These are phyloP conservation scores for Globisporangium canariense DNA, from an alignment of 352 stramenopile species.

Conservation along the genomic window DNA sequence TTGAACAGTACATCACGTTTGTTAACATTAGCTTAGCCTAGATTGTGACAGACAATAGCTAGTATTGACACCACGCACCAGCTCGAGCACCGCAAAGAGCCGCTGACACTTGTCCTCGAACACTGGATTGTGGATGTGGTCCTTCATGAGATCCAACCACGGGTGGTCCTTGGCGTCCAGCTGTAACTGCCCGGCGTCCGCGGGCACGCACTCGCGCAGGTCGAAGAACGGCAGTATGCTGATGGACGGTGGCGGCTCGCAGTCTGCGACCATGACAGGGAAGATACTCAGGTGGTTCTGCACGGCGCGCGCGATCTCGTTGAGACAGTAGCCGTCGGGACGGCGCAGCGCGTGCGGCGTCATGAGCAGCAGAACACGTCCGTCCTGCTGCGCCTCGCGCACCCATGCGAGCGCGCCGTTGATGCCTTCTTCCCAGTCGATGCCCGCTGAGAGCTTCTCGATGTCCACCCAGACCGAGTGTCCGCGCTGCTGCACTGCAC, in stretches of 20 bases:
- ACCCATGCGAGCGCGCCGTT: conserved; percentile 57
- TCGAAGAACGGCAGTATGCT: conserved; percentile 76
- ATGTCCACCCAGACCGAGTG: conserved; percentile 74
- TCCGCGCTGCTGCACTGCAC: conserved; percentile 53
- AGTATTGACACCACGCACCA: conserved; percentile 28
- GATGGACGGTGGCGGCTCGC: conserved; percentile 60
- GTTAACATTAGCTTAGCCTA: neutral
- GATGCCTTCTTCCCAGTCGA: conserved; percentile 80
- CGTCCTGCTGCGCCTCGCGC: conserved; percentile 64
- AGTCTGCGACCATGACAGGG: conserved; percentile 63
- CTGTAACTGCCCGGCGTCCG: conserved; percentile 17
- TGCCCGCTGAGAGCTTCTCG: conserved; percentile 59
- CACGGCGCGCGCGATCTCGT: conserved; percentile 67
- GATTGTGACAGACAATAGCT: neutral
- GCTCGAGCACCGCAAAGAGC: conserved; percentile 57
- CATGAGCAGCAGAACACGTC: conserved; percentile 74
- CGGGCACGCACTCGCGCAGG: conserved; percentile 62
- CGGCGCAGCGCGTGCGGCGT: conserved; percentile 69
- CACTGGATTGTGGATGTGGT: conserved; percentile 25
- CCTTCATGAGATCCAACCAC: conserved; percentile 44
- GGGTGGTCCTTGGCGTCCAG: conserved; percentile 31
- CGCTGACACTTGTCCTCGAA: conserved; percentile 52
- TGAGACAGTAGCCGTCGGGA: conserved; percentile 76
- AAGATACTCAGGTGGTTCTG: conserved; percentile 66
- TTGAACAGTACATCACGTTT: neutral